A percentile compares a stretch with the other conserved stretches of the same genome.
Evolutionary conservation across 169 alveolate species (phyloP).

Genomic region (Cryptosporidium viatorum): DNA sequence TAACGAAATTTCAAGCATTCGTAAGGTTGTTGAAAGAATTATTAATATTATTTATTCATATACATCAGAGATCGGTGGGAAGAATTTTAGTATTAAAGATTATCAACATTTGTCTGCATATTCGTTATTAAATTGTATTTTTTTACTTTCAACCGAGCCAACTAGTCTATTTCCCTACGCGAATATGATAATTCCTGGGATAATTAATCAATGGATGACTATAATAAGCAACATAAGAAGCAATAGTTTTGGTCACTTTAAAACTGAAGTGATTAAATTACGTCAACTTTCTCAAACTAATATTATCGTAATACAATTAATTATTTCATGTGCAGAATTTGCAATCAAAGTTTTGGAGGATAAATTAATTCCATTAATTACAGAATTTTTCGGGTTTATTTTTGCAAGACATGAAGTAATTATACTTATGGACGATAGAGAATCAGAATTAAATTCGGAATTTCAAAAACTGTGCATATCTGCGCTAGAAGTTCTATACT

Average conservation of each 20-base stretch:
- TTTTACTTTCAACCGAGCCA: constrained; percentile 25
- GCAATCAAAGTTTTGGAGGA: constrained; percentile 24
- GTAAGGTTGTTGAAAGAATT: neutral
- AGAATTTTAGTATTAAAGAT: neutral
- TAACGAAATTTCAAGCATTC: constrained; percentile 16
- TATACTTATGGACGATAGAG: constrained; percentile 51
- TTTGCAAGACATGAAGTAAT: neutral
- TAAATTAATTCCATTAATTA: constrained; percentile 1
- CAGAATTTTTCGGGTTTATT: neutral
- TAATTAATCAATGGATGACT: constrained; percentile 27
- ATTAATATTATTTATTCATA: constrained; percentile 3
- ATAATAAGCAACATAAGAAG: neutral
- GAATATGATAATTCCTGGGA: neutral
- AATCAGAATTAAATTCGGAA: constrained; percentile 29
- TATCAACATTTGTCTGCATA: constrained; percentile 23
- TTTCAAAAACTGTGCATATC: constrained; percentile 20
- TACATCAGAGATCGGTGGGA: constrained; percentile 8
- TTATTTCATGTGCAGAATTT: constrained; percentile 25
- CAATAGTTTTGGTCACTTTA: neutral
- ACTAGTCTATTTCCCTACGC: constrained; percentile 5
- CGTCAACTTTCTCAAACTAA: constrained; percentile 31
- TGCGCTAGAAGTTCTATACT: constrained; percentile 14
- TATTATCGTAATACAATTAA: constrained; percentile 1
- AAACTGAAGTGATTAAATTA: neutral
- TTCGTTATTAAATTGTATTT: constrained; percentile 27